Percentiles rank a stretch among this genome's conserved stretches.
Conservation (phyloP, 306 rosid species). For the Trifolium dubium region DNA sequence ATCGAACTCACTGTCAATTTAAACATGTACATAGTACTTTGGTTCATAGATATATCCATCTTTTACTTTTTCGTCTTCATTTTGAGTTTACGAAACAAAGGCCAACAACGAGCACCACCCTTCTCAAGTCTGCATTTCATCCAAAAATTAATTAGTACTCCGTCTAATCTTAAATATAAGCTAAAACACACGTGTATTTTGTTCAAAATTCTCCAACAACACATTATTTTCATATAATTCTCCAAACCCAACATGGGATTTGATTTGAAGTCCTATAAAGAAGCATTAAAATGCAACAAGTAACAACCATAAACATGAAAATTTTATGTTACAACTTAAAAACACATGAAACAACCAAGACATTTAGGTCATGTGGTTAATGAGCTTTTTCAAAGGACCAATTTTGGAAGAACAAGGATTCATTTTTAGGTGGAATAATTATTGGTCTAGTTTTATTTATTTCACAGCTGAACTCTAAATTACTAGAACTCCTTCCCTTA, state of each 20-base stretch:
- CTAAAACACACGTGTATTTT: too few relatives aligned
- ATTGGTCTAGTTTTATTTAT: too few relatives aligned
- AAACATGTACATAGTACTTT: background rate
- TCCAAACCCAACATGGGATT: constrained; percentile 2
- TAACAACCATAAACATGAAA: background rate
- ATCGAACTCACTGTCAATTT: too few relatives aligned
- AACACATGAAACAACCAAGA: too few relatives aligned
- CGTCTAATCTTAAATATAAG: background rate
- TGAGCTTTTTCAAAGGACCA: too few relatives aligned
- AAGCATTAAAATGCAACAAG: background rate
- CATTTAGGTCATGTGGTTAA: too few relatives aligned
- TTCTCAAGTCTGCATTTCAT: constrained; percentile 54
- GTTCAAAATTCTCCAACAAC: background rate
- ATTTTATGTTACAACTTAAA: background rate
- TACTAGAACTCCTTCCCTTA: too few relatives aligned
- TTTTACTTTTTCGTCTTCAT: constrained; percentile 34
- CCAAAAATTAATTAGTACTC: background rate
- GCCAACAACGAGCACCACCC: constrained; percentile 53
- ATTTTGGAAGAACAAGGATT: too few relatives aligned
- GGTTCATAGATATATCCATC: constrained; percentile 1
- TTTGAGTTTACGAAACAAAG: constrained; percentile 44
- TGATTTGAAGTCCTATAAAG: background rate
- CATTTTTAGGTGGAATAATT: too few relatives aligned
- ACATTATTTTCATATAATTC: background rate
- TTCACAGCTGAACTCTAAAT: too few relatives aligned